phyloP scores from a whole-genome alignment of 106 monocot genomes.

The Narthecium ossifragum region DNA sequence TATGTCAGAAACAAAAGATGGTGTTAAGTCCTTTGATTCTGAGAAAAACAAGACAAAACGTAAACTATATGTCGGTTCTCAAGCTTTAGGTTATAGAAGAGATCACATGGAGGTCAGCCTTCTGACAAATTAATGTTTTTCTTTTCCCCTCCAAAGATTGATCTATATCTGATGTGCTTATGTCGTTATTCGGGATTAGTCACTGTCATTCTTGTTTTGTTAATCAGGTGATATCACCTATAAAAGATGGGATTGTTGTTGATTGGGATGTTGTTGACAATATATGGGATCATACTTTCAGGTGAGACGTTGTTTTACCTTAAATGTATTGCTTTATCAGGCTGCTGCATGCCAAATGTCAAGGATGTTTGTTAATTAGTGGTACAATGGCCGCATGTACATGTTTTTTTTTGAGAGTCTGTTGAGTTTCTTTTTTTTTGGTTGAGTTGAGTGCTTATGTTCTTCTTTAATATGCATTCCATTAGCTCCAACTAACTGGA shows the following conservation, averaged over 20 bases:
- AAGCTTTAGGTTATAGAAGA: slow-evolving; percentile 60
- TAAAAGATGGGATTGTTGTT: slow-evolving; percentile 79
- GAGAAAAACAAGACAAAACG: slow-evolving; percentile 52
- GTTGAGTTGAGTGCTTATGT: too few species aligned
- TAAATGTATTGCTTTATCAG: too few species aligned
- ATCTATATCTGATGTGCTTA: neutral
- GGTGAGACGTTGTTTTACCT: too few species aligned
- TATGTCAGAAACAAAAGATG: slow-evolving; percentile 36
- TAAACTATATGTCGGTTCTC: slow-evolving; percentile 69
- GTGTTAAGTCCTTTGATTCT: slow-evolving; percentile 26
- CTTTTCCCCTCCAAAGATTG: neutral
- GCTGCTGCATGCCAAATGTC: too few species aligned
- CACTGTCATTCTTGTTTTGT: neutral
- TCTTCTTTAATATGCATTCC: too few species aligned
- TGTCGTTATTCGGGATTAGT: neutral
- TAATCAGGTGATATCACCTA: slow-evolving; percentile 77
- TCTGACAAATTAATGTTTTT: neutral
- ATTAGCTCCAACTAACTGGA: too few species aligned
- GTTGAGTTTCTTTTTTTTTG: too few species aligned
- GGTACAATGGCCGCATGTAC: too few species aligned
- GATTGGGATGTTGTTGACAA: slow-evolving; percentile 97
- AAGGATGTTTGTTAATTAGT: too few species aligned
- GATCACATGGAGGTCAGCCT: slow-evolving; percentile 68
- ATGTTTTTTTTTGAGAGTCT: too few species aligned
- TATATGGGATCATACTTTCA: slow-evolving; percentile 98